Evolutionary conservation across 1,284 basidiomycete species (phyloP).

Genomic region (Sphaerobolus stellatus): DNA sequence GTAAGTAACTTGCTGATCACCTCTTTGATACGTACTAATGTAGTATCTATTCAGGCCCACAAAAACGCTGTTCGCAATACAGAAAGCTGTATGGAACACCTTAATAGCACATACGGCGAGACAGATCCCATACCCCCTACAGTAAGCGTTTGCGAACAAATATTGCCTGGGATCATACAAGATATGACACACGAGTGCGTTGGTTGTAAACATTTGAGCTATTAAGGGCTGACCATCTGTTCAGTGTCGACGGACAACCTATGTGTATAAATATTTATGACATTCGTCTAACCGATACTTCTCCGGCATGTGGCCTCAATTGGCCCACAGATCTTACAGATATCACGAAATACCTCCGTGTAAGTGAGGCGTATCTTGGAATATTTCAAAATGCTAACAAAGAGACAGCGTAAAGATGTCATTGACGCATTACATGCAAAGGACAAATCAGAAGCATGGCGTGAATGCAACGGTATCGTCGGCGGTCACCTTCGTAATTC

Average conservation of each 20-base stretch:
- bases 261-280: constrained; percentile 97
- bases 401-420: constrained; percentile 72
- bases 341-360: constrained; percentile 78
- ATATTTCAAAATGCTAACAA: constrained; percentile 6
- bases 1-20: constrained; percentile 39
- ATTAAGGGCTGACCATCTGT: not conserved
- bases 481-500: constrained; percentile 60
- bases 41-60: constrained; percentile 46
- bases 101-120: constrained; percentile 34
- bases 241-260: constrained; percentile 66
- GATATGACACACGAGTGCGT: constrained; percentile 67
- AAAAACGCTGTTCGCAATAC: constrained; percentile 62
- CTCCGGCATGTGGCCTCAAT: constrained; percentile 95
- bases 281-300: constrained; percentile 80
- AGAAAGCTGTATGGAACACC: constrained; percentile 59
- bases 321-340: constrained; percentile 91
- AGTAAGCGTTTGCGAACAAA: constrained; percentile 60
- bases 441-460: constrained; percentile 80
- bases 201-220: constrained; percentile 1
- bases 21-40: not conserved
- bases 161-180: constrained; percentile 63
- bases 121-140: constrained; percentile 51
- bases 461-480: constrained; percentile 80
- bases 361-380: constrained; percentile 39
- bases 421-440: constrained; percentile 80